These are phyloP conservation scores for Arxiozyma slooffiae DNA, from an alignment of 1,139 yeast genomes.

Conservation along the genomic window DNA sequence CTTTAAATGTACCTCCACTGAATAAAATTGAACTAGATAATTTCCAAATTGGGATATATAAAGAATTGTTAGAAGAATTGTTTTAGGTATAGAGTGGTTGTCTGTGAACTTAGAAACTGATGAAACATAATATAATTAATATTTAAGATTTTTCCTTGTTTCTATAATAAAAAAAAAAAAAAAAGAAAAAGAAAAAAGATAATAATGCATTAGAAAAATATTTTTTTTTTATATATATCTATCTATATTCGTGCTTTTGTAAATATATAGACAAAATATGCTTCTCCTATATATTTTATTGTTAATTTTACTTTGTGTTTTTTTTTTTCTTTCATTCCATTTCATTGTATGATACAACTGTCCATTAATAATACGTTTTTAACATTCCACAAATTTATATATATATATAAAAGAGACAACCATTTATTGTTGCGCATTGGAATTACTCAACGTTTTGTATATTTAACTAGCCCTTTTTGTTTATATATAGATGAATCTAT, in stretches of 20 bases:
- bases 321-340: no score
- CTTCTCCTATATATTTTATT: not conserved
- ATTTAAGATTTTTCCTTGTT: not conserved
- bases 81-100: slow-evolving; percentile 8
- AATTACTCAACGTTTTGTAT: not conserved
- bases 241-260: not conserved
- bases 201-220: not conserved
- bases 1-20: slow-evolving; percentile 17
- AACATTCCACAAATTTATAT: not conserved
- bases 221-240: no score
- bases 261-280: not conserved
- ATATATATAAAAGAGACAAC: no score
- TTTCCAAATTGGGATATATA: slow-evolving; percentile 33
- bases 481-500: not conserved
- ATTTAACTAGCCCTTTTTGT: not conserved
- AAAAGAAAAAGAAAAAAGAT: no score
- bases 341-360: not conserved
- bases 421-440: not conserved
- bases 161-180: no score
- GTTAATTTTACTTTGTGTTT: no score
- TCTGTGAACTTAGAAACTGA: not conserved
- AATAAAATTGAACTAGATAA: slow-evolving; percentile 26
- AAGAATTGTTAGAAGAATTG: slow-evolving; percentile 25
- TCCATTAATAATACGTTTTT: not conserved
- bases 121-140: no score